Percentiles rank a stretch among this genome's conserved stretches.
Evolutionary conservation across 345 rosid species (phyloP).

Genomic region (thale cress (Arabidopsis thaliana)): TAIR10.1 NC_003074.8:7177501-7178000

Average conservation of each 20-base stretch:
- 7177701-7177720: conserved; percentile 13
- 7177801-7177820: neutral
- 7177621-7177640: conserved; percentile 16
- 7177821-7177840: neutral
- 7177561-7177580: conserved; percentile 75
- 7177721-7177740: conserved; percentile 9
- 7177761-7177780: conserved; percentile 17
- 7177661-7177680: conserved; percentile 15
- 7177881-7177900: conserved; percentile 33
- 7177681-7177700: neutral
- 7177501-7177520: conserved; percentile 52
- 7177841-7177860: neutral
- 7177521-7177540: conserved; percentile 59
- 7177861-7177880: conserved; percentile 28
- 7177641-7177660: conserved; percentile 9
- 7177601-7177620: neutral
- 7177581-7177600: conserved; percentile 68
- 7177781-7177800: neutral
- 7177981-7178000: conserved; percentile 14
- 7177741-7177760: conserved; percentile 28
- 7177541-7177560: conserved; percentile 59
- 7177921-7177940: neutral
- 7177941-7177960: neutral
- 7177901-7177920: conserved; percentile 18
- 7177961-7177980: neutral